Base-by-base conservation (phyloP, 148 eudicot genomes). In the Hydrangea macrophylla region DNA sequence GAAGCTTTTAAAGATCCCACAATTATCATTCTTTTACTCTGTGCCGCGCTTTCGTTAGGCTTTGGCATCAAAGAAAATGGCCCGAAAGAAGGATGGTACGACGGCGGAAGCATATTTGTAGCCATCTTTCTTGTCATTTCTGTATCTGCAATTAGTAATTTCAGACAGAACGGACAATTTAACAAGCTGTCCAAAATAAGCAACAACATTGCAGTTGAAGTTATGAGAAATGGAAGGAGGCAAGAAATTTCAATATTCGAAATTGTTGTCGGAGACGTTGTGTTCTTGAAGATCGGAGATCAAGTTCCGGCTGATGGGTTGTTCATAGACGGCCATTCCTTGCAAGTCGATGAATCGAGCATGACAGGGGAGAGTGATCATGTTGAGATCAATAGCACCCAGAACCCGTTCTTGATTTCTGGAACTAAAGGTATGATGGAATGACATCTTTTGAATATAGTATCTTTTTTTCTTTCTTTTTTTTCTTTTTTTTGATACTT, bases 71-170 rank as follows among this genome's bases (percentile, higher is more conserved):
- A 59, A 6, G 40, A 59, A 62, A 66, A 77, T 62, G 86, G 83
- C 33, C 70, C 50, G 11, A 79, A 70, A 53, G 81, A 79, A 48
- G 86, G 86, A 36, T 83, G 86, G 86, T 83, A 83, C 59, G 86
- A 83, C 55, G 86, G 83, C 5, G 86, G 83, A 2, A 83, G 86
- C 68, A 83, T 83, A 24, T 67, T 80, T 40, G 64, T 83, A 42
- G 81, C 86, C n/a, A 73, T 83, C 28, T 18, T 83, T n/a, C 79
- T 83, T 26, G 86, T 83, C 27, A 68, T 83, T 6, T 74, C 68
- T 2, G 79, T 83, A 3, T 59, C 78, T 44, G 71, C 79, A 0
- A 24, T 77, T 35, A 81, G 84, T 40, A 77, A 81, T 70, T 77
- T 73, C 48, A 73, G 68, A 40, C 76, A 67, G 26, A 65, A 73